Evolutionary conservation across 1,139 yeast species (phyloP).

Genomic region (Petasospora rhodanensis): DNA sequence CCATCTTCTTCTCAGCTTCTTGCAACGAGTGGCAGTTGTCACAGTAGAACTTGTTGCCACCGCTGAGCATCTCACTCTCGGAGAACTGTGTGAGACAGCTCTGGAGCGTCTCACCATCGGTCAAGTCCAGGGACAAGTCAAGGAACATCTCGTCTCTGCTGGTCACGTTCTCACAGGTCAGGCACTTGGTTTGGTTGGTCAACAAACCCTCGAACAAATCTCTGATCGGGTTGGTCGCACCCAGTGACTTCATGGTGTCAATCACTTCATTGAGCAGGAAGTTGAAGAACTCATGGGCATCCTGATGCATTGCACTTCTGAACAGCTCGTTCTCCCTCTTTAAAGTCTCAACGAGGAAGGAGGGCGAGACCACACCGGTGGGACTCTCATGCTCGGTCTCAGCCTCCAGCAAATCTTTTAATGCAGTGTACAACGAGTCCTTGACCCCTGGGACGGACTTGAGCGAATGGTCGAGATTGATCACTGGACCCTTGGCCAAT

Average conservation of each 20-base stretch:
- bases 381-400: slow-evolving; percentile 68
- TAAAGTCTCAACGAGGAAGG: slow-evolving; percentile 63
- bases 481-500: slow-evolving; percentile 73
- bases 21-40: slow-evolving; percentile 87
- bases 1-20: slow-evolving; percentile 93
- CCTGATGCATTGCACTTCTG: slow-evolving; percentile 93
- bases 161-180: slow-evolving; percentile 85
- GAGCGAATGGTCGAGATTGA: slow-evolving; percentile 70
- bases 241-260: slow-evolving; percentile 45
- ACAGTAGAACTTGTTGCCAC: slow-evolving; percentile 88
- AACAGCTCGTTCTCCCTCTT: slow-evolving; percentile 82
- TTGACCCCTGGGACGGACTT: slow-evolving; percentile 44
- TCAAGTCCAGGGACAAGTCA: slow-evolving; percentile 79
- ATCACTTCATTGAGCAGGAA: slow-evolving; percentile 78
- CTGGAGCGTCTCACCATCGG: slow-evolving; percentile 62
- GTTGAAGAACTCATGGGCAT: slow-evolving; percentile 94
- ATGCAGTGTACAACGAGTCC: slow-evolving; percentile 60
- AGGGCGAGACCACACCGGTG: slow-evolving; percentile 84
- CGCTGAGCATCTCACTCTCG: slow-evolving; percentile 79
- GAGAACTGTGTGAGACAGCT: slow-evolving; percentile 76
- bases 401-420: slow-evolving; percentile 82
- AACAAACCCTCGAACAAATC: slow-evolving; percentile 79
- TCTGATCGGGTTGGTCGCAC: slow-evolving; percentile 48
- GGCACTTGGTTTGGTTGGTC: slow-evolving; percentile 84
- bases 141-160: slow-evolving; percentile 81